Evolutionary conservation across 1,139 yeast species (phyloP), one percentile per base, ranked within the genome.

Genomic region (Pichia terricola): DNA sequence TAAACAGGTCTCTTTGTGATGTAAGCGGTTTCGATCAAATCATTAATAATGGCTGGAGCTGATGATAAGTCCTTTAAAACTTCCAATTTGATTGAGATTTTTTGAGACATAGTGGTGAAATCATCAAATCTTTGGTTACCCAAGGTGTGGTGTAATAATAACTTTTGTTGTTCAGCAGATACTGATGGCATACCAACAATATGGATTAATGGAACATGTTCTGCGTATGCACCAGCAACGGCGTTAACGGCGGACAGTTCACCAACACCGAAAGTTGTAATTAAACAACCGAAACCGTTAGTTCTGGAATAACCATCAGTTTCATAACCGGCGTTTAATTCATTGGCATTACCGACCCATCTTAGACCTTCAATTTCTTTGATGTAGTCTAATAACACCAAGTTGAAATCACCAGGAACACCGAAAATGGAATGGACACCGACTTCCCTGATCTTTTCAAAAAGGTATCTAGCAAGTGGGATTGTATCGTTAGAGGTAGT

Each of bases 51-150:
- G 42, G 66, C 68, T 39, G 89, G 82, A 40, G 91, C 94, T 39
- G 77, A 64, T 49, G 64, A 64, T 53, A 77, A 69, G 61, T 81
- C 83, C 41, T 75, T 73, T 58, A 86, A 65, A 60, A 79, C 72
- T 39, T 79, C 77, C 37, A 84, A 70, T 52, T 86, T 79, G 53
- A 73, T 76, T 53, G 83, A 72, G 58, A 85, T 80, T 63, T 78
- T 72, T 52, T 77, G 72, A 41, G 86, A 79, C 86, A 84, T 84
- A 61, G 75, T 70, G 65, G 73, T 75, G 72, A 83, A 85, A 41
- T 80, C 91, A 41, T 82, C 78, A 67, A 82, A 85, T 65, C 82
- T 89, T 52, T 91, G 89, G 66, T 85, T 82, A 58, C 94, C 95
- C 51, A 75, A 66, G 37, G 80, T 75, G 58, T 75, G 80, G 44